phyloP scores from a whole-genome alignment of 1,284 basidiomycete genomes.

The Chondrostereum purpureum region DNA sequence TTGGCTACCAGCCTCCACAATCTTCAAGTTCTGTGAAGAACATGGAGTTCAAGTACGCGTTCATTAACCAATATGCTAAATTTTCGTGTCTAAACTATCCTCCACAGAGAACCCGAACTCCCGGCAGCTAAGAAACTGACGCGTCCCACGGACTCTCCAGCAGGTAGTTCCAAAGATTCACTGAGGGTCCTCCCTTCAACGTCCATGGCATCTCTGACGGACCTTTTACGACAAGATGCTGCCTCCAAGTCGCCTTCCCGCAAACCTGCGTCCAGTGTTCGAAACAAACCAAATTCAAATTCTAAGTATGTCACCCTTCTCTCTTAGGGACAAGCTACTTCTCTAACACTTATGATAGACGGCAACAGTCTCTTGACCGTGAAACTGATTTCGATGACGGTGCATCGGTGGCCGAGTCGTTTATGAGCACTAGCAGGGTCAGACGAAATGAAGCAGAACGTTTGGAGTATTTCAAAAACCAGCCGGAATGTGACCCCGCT shows the following conservation, averaged over 20 bases:
- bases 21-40: background rate
- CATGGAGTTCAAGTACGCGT: background rate
- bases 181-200: background rate
- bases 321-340: background rate
- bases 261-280: background rate
- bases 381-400: slow-evolving; percentile 37
- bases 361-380: slow-evolving; percentile 14
- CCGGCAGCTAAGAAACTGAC: background rate
- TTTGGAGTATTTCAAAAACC: slow-evolving; percentile 52
- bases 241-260: background rate
- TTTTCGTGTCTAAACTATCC: too few relatives aligned
- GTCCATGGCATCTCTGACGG: background rate
- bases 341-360: background rate
- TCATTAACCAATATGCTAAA: too few relatives aligned
- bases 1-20: background rate
- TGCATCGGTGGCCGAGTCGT: slow-evolving; percentile 42
- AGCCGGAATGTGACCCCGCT: slow-evolving; percentile 42
- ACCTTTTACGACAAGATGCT: background rate
- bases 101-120: background rate
- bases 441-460: slow-evolving; percentile 54
- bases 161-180: background rate
- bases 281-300: background rate
- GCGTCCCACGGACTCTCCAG: background rate
- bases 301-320: background rate
- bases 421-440: slow-evolving; percentile 29